phyloP scores from a whole-genome alignment of 2,329 filamentous ascomycete species.

The Paramyrothecium roridum region DNA sequence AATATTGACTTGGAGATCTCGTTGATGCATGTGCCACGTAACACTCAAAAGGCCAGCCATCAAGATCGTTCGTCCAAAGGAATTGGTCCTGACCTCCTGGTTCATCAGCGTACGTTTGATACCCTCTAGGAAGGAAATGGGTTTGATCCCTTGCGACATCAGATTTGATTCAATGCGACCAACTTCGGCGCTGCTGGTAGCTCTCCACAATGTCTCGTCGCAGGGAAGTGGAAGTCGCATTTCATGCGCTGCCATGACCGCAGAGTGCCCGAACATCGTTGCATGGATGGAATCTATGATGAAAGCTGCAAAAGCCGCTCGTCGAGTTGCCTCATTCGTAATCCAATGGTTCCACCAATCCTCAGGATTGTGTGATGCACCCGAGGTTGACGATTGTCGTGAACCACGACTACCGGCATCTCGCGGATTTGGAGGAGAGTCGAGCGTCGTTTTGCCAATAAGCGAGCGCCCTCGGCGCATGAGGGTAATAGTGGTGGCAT shows the following conservation, averaged over 20 bases:
- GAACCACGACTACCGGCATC: slow-evolving; percentile 52
- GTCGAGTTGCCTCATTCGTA: slow-evolving; percentile 83
- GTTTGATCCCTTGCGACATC: slow-evolving; percentile 76
- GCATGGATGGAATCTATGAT: slow-evolving; percentile 94
- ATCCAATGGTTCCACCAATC: slow-evolving; percentile 98
- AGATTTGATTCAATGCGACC: slow-evolving; percentile 78
- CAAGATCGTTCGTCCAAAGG: slow-evolving; percentile 87
- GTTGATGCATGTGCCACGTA: slow-evolving; percentile 96
- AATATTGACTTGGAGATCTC: slow-evolving; percentile 88
- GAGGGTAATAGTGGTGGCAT: slow-evolving; percentile 89
- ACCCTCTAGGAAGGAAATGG: slow-evolving; percentile 84
- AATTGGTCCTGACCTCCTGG: slow-evolving; percentile 84
- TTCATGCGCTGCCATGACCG: slow-evolving; percentile 95
- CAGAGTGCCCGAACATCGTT: slow-evolving; percentile 96
- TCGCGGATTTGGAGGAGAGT: slow-evolving; percentile 75
- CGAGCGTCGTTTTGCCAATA: slow-evolving; percentile 78
- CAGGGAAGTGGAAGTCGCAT: slow-evolving; percentile 89
- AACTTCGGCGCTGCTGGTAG: slow-evolving; percentile 83
- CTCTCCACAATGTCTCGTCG: slow-evolving; percentile 89
- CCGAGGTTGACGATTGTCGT: slow-evolving; percentile 60
- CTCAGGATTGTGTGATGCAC: slow-evolving; percentile 66
- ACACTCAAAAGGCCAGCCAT: slow-evolving; percentile 94
- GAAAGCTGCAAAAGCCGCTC: slow-evolving; percentile 91
- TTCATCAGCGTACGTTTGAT: slow-evolving; percentile 84
- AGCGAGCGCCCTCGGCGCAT: slow-evolving; percentile 93